A percentile compares a stretch with the other conserved stretches of the same genome.
phyloP scores from a whole-genome alignment of 768 basidiomycete genomes.

The Boletus pseudopeckii region DNA sequence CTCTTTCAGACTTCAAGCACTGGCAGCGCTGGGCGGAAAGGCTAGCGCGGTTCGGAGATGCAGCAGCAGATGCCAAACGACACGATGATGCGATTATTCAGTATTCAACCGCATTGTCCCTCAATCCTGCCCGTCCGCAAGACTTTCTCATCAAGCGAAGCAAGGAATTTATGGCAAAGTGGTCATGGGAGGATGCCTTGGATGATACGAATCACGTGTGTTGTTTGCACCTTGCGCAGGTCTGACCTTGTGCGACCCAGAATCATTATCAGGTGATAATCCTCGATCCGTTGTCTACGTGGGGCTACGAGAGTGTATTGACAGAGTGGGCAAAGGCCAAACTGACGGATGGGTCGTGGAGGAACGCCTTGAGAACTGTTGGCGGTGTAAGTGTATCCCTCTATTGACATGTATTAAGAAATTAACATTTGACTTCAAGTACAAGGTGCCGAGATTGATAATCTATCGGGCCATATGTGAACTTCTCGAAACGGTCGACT shows the following conservation, averaged over 20 bases:
- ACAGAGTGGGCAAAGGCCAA: not conserved
- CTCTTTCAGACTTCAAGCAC: not conserved
- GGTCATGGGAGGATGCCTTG: too few relatives aligned
- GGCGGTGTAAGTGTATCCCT: not conserved
- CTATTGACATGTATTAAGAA: not conserved
- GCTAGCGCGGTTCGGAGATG: not conserved
- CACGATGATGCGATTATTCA: not conserved
- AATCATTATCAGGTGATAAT: not conserved
- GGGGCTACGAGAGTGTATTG: not conserved
- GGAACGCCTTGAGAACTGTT: not conserved
- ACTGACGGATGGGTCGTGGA: not conserved
- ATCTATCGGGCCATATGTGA: constrained; percentile 1
- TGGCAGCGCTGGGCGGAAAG: not conserved
- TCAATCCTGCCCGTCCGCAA: not conserved
- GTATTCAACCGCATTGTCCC: not conserved
- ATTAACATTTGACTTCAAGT: not conserved
- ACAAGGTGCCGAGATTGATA: not conserved
- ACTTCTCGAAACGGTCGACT: not conserved
- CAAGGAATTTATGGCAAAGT: not conserved
- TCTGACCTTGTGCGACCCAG: not conserved
- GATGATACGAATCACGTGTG: too few relatives aligned
- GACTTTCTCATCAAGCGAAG: not conserved
- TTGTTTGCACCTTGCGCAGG: too few relatives aligned
- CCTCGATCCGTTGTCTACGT: not conserved
- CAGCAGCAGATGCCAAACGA: not conserved